Base-by-base conservation (phyloP, 345 rosid genomes). In the Angophora floribunda region DNA sequence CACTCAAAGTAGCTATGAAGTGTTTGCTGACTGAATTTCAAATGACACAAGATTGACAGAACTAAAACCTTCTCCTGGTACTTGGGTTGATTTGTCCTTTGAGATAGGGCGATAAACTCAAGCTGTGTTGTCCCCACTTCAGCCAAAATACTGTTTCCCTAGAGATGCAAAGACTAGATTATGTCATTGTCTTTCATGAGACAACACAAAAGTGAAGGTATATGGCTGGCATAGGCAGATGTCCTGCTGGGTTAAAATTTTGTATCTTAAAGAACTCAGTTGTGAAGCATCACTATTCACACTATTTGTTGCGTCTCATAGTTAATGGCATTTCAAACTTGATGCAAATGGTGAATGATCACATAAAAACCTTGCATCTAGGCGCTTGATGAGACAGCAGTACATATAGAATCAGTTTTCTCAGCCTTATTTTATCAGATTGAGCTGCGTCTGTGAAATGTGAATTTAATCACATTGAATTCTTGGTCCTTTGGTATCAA, bases 71-170 rank as follows among this genome's bases (percentile, higher is more conserved):
- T 97, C 91, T 91, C 94, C 91, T 96, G 99, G 91, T 98, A 98
- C 90, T 95, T 98, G 17, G 94, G 96, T 86, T 98, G 96, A 88
- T 95, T 96, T 78, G 99, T 97, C 91, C 99, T 96, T 89, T 97
- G 99, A 78, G 99, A 97, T 86, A 98, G 96, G 70, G 99, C 99
- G 32, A 97, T 96, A 91, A 98, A 98, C 87, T 98, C 99, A 30
- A 98, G 95, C 93, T 97, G 99, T 90, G 95, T 99, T 6, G 99
- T 96, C 85, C 98, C 99, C 70, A 98, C 93, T 91, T 98, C 99
- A 84, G 99, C 99, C 89, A 98, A 96, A 86, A 98, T 95, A 89
- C 98, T 98, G 70, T 92, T 90, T 55, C 98, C 98, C 99, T 98
- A 89, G 51, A 79, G 19, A 87, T 49, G 47, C 26, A 52, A 85